phyloP scores from a whole-genome alignment of 2,329 filamentous ascomycete species.

The Verticillium nonalfalfae region DNA sequence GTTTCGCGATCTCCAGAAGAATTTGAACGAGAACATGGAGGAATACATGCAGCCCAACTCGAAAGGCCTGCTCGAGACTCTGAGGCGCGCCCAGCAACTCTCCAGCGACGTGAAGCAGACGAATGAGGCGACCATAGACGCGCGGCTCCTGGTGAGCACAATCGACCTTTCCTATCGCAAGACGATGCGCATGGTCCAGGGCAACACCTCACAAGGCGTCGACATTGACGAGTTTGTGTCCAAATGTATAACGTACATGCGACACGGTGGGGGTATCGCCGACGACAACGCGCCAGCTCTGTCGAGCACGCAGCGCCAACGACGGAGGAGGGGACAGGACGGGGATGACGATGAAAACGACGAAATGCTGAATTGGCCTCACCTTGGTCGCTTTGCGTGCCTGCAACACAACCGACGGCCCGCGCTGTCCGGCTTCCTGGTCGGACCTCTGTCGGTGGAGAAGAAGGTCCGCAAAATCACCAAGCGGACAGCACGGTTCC shows the following conservation, averaged over 20 bases:
- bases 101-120: constrained; percentile 76
- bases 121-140: constrained; percentile 83
- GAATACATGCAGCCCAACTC: constrained; percentile 64
- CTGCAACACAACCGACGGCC: constrained; percentile 69
- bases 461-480: constrained; percentile 69
- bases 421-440: constrained; percentile 72
- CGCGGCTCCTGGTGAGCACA: constrained; percentile 73
- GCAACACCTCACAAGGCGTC: constrained; percentile 66
- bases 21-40: constrained; percentile 60
- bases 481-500: constrained; percentile 65
- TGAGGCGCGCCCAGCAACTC: constrained; percentile 60
- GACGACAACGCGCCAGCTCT: constrained; percentile 45
- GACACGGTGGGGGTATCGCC: constrained; percentile 50
- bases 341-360: constrained; percentile 65
- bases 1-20: constrained; percentile 60
- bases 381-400: constrained; percentile 72
- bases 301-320: constrained; percentile 40
- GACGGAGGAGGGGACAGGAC: constrained; percentile 29
- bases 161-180: constrained; percentile 78
- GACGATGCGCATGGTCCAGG: constrained; percentile 66
- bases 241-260: constrained; percentile 87
- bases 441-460: constrained; percentile 83
- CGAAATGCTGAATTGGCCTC: constrained; percentile 79
- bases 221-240: constrained; percentile 90
- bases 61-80: constrained; percentile 55